phyloP scores from a whole-genome alignment of 805 yeast species.

The Schwanniomyces pseudopolymorphus region DNA sequence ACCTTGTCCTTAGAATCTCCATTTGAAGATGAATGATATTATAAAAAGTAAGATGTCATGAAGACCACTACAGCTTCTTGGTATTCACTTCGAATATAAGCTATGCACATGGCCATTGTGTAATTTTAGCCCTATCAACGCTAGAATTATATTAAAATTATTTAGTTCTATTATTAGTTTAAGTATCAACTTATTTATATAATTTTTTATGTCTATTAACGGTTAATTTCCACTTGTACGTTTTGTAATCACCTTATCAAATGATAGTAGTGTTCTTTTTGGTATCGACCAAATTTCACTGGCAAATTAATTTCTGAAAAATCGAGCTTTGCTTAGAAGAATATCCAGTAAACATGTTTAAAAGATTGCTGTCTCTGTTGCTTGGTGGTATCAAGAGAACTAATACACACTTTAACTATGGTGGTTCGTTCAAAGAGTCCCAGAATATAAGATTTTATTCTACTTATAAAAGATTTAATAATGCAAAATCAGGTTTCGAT shows the following conservation, averaged over 20 bases:
- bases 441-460: constrained; percentile 22
- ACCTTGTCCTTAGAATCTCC: not conserved
- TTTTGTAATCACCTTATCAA: not conserved
- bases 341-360: not conserved
- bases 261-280: not conserved
- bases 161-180: not conserved
- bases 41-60: not conserved
- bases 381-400: not conserved
- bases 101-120: not conserved
- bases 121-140: not conserved
- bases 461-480: constrained; percentile 38
- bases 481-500: constrained; percentile 8
- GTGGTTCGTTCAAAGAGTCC: not conserved
- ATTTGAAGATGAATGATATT: not conserved
- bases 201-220: not conserved
- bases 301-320: not conserved
- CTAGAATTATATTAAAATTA: not conserved
- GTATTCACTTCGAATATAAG: not conserved
- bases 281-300: not conserved
- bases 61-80: not conserved
- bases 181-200: not conserved
- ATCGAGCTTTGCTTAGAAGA: not conserved
- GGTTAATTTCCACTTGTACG: not conserved
- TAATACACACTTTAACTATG: not conserved
- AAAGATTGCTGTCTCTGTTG: not conserved